Conservation (phyloP, 139 green algal genomes). For the Dunaliella primolecta region DNA sequence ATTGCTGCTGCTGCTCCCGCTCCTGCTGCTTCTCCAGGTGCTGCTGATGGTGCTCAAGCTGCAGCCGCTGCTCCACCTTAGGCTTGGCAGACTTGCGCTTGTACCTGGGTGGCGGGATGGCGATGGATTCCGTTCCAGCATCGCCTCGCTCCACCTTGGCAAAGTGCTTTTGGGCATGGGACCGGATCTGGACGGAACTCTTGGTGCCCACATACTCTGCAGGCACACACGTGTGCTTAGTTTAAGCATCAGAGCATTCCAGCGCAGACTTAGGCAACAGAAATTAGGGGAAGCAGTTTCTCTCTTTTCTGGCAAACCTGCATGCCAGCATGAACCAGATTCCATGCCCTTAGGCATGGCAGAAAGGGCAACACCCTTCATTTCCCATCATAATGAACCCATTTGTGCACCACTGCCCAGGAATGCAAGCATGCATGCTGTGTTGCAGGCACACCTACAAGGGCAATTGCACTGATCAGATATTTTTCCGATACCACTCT, state of each 20-base stretch:
- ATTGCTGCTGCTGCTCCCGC: not conserved
- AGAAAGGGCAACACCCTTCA: no score
- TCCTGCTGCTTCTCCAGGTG: not conserved
- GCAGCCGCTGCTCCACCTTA: conserved; percentile 36
- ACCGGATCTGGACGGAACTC: conserved; percentile 91
- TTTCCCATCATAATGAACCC: not conserved
- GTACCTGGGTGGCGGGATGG: conserved; percentile 81
- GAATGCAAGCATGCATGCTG: not conserved
- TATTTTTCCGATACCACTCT: not conserved
- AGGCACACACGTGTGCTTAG: not conserved
- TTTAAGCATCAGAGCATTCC: not conserved
- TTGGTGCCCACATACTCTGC: conserved; percentile 93
- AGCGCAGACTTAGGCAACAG: not conserved
- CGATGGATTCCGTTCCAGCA: conserved; percentile 39
- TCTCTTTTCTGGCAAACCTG: not conserved
- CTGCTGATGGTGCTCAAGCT: not conserved
- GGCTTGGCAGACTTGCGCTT: conserved; percentile 80
- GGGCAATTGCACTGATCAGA: not conserved
- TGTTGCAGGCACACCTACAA: not conserved
- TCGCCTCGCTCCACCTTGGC: conserved; percentile 60
- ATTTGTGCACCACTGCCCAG: not conserved
- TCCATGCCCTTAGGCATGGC: not conserved
- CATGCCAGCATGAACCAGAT: not conserved
- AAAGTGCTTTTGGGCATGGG: conserved; percentile 94
- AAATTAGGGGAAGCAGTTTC: not conserved